phyloP scores from a whole-genome alignment of 371 early-diverging fungal species.

The Mortierella sp. region DNA sequence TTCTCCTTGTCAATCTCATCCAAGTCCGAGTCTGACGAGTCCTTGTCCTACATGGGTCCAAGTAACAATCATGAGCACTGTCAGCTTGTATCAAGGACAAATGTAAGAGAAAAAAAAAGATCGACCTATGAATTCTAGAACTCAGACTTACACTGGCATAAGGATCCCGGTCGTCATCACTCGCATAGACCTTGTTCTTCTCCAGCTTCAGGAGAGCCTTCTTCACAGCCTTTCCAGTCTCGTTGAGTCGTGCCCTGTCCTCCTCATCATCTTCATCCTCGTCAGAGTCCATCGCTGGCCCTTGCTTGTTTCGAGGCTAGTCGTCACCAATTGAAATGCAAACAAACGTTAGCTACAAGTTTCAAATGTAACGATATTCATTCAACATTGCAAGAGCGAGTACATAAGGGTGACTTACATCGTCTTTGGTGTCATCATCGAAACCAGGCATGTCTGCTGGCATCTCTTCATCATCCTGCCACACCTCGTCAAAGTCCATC shows the following conservation, averaged over 20 bases:
- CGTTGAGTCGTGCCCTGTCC: conserved; percentile 19
- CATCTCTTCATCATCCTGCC: conserved; percentile 90
- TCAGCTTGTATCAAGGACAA: background rate
- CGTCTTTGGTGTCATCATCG: conserved; percentile 60
- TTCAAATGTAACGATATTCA: background rate
- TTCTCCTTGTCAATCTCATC: conserved; percentile 64
- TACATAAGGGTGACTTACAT: conserved; percentile 21
- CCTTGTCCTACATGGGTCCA: conserved; percentile 58
- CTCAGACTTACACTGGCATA: conserved; percentile 73
- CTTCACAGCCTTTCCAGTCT: conserved; percentile 68
- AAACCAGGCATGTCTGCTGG: conserved; percentile 71
- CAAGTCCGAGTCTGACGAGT: conserved; percentile 63
- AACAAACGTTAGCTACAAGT: too few relatives aligned
- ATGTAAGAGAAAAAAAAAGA: background rate
- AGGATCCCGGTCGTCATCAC: conserved; percentile 82
- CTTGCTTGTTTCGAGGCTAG: conserved; percentile 33
- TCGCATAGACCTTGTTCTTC: conserved; percentile 79
- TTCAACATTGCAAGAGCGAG: too few relatives aligned
- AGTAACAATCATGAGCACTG: background rate
- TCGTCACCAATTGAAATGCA: background rate
- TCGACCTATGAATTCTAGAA: background rate
- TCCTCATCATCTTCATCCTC: conserved; percentile 49
- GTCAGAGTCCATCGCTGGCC: conserved; percentile 39
- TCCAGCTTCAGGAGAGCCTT: conserved; percentile 81
- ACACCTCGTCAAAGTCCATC: conserved; percentile 79